Conservation (phyloP, 345 rosid species). For the Eutrema japonicum region DNA sequence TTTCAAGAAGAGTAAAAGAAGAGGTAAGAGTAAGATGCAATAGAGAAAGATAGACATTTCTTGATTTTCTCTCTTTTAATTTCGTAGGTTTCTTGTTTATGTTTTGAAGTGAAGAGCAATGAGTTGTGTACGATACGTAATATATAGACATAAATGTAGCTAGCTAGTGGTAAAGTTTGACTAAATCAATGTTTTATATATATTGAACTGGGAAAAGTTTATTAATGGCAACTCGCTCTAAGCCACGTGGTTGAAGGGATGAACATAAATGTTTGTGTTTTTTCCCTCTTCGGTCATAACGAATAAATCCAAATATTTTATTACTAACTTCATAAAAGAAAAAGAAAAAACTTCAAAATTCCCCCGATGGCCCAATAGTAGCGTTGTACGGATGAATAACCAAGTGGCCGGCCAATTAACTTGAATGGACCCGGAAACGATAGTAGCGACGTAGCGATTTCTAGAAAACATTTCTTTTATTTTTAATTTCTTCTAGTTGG, state of each 20-base stretch:
- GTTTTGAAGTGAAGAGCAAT: conserved; percentile 33
- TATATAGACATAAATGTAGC: conserved; percentile 14
- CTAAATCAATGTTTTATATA: conserved; percentile 18
- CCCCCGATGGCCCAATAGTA: not conserved
- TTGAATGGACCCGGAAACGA: conserved; percentile 13
- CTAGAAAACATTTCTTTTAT: not conserved
- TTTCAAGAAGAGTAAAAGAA: conserved; percentile 19
- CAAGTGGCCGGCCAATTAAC: conserved; percentile 1
- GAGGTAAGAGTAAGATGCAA: conserved; percentile 27
- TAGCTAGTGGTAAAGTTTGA: conserved; percentile 29
- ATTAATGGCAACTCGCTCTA: conserved; percentile 10
- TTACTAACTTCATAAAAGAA: not conserved
- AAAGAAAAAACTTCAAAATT: not conserved
- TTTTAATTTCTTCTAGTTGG: not conserved
- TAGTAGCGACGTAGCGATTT: not conserved
- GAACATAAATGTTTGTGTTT: not conserved
- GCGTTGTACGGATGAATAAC: not conserved
- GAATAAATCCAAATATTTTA: not conserved
- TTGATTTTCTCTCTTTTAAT: not conserved
- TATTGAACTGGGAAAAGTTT: conserved; percentile 12
- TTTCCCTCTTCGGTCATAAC: not conserved
- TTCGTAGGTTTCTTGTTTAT: not conserved
- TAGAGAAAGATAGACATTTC: conserved; percentile 29
- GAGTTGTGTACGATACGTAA: conserved; percentile 12
- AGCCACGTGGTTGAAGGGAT: conserved; percentile 19